These are phyloP conservation scores for Edaphochlamys debaryana DNA, from an alignment of 139 green algal species.

Conservation along the genomic window DNA sequence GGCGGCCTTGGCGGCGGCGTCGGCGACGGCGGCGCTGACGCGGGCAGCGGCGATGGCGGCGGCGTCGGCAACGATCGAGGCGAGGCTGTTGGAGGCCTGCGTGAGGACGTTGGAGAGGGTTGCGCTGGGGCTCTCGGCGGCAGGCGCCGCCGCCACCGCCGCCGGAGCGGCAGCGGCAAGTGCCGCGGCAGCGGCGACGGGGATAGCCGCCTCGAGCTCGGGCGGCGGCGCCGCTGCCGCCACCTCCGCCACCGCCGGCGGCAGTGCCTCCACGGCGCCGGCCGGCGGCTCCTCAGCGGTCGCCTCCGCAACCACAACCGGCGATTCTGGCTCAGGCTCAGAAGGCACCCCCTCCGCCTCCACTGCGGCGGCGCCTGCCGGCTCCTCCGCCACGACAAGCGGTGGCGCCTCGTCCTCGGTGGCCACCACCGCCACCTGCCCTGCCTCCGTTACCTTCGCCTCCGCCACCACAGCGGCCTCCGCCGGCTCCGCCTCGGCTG, in stretches of 20 bases:
- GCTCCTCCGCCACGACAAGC: background rate
- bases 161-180: background rate
- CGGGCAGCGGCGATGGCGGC: conserved; percentile 1
- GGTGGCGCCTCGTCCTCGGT: background rate
- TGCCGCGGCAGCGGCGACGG: background rate
- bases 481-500: too few species aligned
- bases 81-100: background rate
- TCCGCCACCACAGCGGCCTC: too few species aligned
- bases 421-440: too few species aligned
- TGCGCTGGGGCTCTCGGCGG: background rate
- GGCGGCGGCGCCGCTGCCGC: too few species aligned
- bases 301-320: background rate
- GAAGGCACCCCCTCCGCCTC: too few species aligned
- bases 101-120: background rate
- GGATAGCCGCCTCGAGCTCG: background rate
- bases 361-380: background rate
- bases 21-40: conserved; percentile 5
- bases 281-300: background rate
- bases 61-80: conserved; percentile 19
- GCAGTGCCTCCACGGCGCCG: background rate
- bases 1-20: conserved; percentile 11
- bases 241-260: background rate
- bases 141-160: too few species aligned
- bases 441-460: too few species aligned
- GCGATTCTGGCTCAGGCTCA: background rate